Base-by-base conservation (phyloP, 495 filamentous ascomycete genomes). In the Penicillium crystallinum region DNA sequence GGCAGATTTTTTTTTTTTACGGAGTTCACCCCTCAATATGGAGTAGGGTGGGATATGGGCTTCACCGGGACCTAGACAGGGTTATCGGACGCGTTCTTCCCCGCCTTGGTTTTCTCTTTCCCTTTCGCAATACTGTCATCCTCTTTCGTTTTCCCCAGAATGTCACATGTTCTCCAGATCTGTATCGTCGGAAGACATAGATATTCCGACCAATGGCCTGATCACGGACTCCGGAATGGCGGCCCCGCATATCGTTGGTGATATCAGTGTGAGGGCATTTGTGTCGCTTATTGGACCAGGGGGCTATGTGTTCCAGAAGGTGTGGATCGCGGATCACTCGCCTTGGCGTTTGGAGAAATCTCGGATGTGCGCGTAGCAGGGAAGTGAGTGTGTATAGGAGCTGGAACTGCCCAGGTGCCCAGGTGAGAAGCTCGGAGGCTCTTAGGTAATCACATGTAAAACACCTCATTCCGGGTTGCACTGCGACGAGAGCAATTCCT, bases 261-360 rank as follows among this genome's bases (percentile, higher is more conserved):
- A 73, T 68, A 70, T 73, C 68, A 73, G 64, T 57, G 57, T 69
- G 67, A 64, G 58, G 57, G 39, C 30, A 47, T 39, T 57, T 6
- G 14, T 2, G 30, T 12, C 12, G 23, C 23, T 27, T 19, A 68
- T 68, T 69, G 69, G 64, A 10, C 21, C 4, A 52, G 23, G 45
- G 29, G 38, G 42, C 6, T 27, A 23, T 53, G 54, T 61, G 49
- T 73, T 73, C 70, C 66, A 71, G 70, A 73, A 73, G 68, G 51
- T 73, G 68, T 71, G 70, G 70, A 68, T 61, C 58, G 60, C 45
- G 50, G 69, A 72, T 73, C 68, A 40, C 55, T 63, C 54, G 62
- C 47, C 67, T 72, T 70, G 69, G 69, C 66, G 29, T 17, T 4
- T 15, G 57, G 58, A 58, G 66, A 58, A 29, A 6, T n/a, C n/a